Conservation (phyloP, 805 yeast species). For the Peterozyma toletana region DNA sequence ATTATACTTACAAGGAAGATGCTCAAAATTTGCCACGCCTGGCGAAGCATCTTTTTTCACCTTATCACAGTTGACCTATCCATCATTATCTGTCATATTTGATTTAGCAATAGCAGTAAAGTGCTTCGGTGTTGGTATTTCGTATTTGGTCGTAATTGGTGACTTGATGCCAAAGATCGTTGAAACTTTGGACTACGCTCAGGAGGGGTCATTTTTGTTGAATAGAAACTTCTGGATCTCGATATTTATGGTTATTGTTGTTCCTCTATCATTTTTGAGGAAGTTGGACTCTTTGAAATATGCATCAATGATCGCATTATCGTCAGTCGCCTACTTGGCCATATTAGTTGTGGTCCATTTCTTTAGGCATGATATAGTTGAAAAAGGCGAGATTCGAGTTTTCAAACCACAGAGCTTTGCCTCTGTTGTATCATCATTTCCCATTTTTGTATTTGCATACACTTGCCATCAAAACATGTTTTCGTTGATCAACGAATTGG, state of each 20-base stretch:
- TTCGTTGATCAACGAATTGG: conserved; percentile 76
- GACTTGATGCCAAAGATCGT: conserved; percentile 61
- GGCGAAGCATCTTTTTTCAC: conserved; percentile 65
- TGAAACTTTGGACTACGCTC: conserved; percentile 17
- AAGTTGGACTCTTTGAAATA: conserved; percentile 78
- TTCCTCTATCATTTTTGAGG: conserved; percentile 66
- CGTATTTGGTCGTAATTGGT: conserved; percentile 64
- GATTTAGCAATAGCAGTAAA: conserved; percentile 65
- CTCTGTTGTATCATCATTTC: conserved; percentile 63
- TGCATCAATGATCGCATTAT: conserved; percentile 76
- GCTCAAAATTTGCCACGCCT: conserved; percentile 44
- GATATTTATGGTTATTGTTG: conserved; percentile 43
- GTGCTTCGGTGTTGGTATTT: conserved; percentile 65
- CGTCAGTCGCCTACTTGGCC: conserved; percentile 73
- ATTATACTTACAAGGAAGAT: conserved; percentile 52
- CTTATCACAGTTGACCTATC: conserved; percentile 52
- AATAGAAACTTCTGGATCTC: conserved; percentile 58
- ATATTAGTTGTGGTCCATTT: conserved; percentile 70
- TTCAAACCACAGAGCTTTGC: conserved; percentile 38
- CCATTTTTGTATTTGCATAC: conserved; percentile 90
- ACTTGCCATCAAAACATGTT: conserved; percentile 97
- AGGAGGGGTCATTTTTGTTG: conserved; percentile 13
- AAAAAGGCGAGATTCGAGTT: conserved; percentile 43
- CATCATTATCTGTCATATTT: conserved; percentile 51
- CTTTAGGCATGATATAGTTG: conserved; percentile 45